Conservation (phyloP, 2,329 filamentous ascomycete genomes). For the Endocalyx cinctus region DNA sequence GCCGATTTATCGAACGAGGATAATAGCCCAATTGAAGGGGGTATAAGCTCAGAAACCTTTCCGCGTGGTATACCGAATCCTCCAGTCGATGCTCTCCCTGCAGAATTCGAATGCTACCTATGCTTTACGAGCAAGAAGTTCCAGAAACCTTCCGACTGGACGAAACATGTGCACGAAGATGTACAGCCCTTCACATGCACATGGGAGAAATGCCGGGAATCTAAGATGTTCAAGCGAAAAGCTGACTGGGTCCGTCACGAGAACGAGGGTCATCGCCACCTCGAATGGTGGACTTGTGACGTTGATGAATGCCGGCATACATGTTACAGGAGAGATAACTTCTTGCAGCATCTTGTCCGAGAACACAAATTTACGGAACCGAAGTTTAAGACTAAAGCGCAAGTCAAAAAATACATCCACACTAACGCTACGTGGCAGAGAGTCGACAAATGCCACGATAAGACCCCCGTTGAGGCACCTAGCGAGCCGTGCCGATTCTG, state of each 20-base stretch:
- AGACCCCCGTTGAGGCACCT: slow-evolving; percentile 60
- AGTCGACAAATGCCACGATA: slow-evolving; percentile 71
- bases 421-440: slow-evolving; percentile 68
- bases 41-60: slow-evolving; percentile 69
- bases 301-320: slow-evolving; percentile 75
- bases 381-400: slow-evolving; percentile 69
- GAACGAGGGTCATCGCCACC: slow-evolving; percentile 82
- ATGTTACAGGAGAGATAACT: slow-evolving; percentile 88
- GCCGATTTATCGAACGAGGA: slow-evolving; percentile 61
- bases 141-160: slow-evolving; percentile 92
- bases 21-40: slow-evolving; percentile 62
- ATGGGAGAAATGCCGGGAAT: slow-evolving; percentile 74
- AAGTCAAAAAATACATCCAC: slow-evolving; percentile 54
- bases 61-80: slow-evolving; percentile 78
- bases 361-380: slow-evolving; percentile 86
- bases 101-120: slow-evolving; percentile 83
- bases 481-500: slow-evolving; percentile 87
- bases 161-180: slow-evolving; percentile 92
- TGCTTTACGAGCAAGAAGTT: slow-evolving; percentile 85
- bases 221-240: slow-evolving; percentile 91
- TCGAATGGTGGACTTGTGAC: slow-evolving; percentile 88
- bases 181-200: slow-evolving; percentile 92
- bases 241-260: slow-evolving; percentile 95
- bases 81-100: slow-evolving; percentile 70
- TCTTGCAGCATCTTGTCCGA: slow-evolving; percentile 84